A percentile compares a stretch with the other conserved stretches of the same genome.
These are phyloP conservation scores for Linum trigynum DNA, from an alignment of 345 rosid genomes.

Conservation along the genomic window DNA sequence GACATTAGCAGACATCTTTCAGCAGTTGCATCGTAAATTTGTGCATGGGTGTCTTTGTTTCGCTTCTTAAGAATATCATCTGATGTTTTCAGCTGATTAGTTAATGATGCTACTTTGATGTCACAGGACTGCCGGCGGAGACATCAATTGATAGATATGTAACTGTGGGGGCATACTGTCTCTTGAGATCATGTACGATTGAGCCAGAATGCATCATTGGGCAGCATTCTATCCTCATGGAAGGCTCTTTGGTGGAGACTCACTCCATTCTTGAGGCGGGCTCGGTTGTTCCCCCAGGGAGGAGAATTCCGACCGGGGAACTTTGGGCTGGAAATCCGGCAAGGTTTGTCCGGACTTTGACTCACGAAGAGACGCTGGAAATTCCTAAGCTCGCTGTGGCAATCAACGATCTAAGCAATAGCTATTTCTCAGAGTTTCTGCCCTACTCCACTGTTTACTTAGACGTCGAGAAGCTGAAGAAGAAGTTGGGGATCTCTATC, in stretches of 20 bases:
- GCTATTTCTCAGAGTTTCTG: slow-evolving; percentile 70
- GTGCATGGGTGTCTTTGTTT: background rate
- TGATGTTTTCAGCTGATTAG: background rate
- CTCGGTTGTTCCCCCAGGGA: slow-evolving; percentile 89
- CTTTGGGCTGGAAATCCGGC: slow-evolving; percentile 99
- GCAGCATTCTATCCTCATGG: slow-evolving; percentile 94
- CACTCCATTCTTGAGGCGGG: slow-evolving; percentile 92
- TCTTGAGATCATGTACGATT: slow-evolving; percentile 78
- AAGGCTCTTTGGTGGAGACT: slow-evolving; percentile 91
- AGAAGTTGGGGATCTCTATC: slow-evolving; percentile 57
- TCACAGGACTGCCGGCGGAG: slow-evolving; percentile 84
- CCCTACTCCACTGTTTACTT: slow-evolving; percentile 89
- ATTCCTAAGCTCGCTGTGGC: slow-evolving; percentile 97
- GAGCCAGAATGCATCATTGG: slow-evolving; percentile 99
- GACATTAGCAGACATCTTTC: too few relatives aligned
- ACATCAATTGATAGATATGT: slow-evolving; percentile 81
- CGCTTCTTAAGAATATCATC: background rate
- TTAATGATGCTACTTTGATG: slow-evolving; percentile 1
- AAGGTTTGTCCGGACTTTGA: slow-evolving; percentile 64
- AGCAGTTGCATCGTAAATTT: background rate
- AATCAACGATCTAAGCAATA: slow-evolving; percentile 67
- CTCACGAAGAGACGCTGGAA: slow-evolving; percentile 87
- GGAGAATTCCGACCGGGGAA: slow-evolving; percentile 92
- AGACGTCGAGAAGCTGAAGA: slow-evolving; percentile 90
- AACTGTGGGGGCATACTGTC: slow-evolving; percentile 81